Conservation (phyloP, 1,284 basidiomycete species). For the Fomes fomentarius region DNA sequence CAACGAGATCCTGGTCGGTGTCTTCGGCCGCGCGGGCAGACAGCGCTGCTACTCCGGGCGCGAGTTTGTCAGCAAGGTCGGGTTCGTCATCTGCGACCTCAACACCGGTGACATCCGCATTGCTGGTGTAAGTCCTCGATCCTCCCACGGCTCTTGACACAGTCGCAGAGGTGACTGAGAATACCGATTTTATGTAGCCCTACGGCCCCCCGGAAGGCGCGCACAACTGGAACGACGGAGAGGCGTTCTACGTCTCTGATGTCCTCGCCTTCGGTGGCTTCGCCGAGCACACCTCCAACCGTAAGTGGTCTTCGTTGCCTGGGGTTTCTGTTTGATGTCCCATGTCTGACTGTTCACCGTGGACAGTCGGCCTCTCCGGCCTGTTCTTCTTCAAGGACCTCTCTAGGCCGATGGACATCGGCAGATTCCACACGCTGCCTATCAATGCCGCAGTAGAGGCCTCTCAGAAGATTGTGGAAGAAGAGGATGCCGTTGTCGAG, state of each 20-base stretch:
- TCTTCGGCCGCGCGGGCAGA: constrained; percentile 20
- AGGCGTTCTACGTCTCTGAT: constrained; percentile 17
- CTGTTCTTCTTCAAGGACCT: constrained; percentile 19
- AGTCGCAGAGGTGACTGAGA: not conserved
- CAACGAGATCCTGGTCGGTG: constrained; percentile 13
- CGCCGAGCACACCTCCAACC: constrained; percentile 1
- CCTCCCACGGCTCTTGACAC: no score
- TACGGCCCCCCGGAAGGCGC: constrained; percentile 13
- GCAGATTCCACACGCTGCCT: not conserved
- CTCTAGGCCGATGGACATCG: no score
- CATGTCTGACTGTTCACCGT: no score
- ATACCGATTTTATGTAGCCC: not conserved
- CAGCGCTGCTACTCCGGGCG: constrained; percentile 18
- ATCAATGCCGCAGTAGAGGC: no score
- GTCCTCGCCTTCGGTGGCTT: constrained; percentile 18
- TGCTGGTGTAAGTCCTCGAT: constrained; percentile 12
- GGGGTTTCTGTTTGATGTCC: not conserved
- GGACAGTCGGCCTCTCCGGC: constrained; percentile 15
- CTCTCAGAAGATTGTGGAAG: no score
- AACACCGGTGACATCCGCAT: constrained; percentile 5
- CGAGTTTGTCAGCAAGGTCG: constrained; percentile 17
- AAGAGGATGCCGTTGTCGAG: no score
- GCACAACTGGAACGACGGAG: constrained; percentile 14
- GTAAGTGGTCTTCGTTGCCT: not conserved
- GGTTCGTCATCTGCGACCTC: constrained; percentile 21